Conservation (phyloP, 2,329 filamentous ascomycete genomes). For the Fonsecaea monophora region DNA sequence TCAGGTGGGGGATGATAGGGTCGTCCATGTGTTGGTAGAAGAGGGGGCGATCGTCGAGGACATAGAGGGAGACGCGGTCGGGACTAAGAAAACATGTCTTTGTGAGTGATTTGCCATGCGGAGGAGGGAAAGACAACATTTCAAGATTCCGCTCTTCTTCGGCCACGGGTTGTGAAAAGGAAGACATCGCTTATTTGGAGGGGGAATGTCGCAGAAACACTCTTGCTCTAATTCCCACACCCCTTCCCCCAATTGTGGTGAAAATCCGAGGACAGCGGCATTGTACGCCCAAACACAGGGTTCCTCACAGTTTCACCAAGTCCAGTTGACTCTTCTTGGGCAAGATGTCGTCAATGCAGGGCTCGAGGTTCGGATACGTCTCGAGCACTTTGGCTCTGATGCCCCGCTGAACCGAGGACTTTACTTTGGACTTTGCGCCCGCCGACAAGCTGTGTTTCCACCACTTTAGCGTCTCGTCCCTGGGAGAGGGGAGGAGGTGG, state of each 20-base stretch:
- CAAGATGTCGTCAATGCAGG: conserved; percentile 90
- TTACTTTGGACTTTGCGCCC: conserved; percentile 91
- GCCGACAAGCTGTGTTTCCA: conserved; percentile 68
- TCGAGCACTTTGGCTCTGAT: conserved; percentile 82
- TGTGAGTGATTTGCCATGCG: neutral
- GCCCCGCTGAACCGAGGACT: conserved; percentile 89
- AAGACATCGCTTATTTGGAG: neutral
- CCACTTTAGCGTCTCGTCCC: neutral
- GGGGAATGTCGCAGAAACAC: neutral
- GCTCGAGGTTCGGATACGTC: conserved; percentile 83
- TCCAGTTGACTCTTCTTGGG: conserved; percentile 93
- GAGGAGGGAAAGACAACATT: neutral
- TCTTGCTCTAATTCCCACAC: neutral
- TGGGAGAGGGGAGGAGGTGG: neutral
- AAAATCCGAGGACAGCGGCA: neutral
- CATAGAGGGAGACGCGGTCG: conserved; percentile 87
- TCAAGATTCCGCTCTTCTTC: neutral
- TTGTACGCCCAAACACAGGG: conserved; percentile 4
- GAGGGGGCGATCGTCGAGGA: conserved; percentile 73
- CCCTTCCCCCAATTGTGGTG: neutral
- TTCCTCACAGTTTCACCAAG: conserved; percentile 77
- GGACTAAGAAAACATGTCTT: conserved; percentile 57
- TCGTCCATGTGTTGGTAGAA: conserved; percentile 89
- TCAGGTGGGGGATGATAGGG: conserved; percentile 83
- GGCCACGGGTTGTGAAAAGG: neutral